These are phyloP conservation scores for Colletotrichum sp. DNA, from an alignment of 2,329 filamentous ascomycete genomes.

Conservation along the genomic window DNA sequence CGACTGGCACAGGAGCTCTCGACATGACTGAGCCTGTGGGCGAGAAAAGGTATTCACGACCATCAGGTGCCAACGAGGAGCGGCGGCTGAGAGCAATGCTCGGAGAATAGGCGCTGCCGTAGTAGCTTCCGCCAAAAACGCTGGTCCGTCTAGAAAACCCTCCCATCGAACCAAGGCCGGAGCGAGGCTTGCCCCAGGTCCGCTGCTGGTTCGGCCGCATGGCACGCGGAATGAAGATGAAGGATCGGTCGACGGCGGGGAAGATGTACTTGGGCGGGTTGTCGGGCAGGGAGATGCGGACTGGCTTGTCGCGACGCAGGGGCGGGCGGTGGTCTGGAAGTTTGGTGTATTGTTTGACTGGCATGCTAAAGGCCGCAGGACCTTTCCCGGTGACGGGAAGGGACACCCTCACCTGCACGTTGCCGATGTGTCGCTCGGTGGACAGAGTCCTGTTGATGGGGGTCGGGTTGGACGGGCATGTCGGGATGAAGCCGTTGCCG, in stretches of 20 bases:
- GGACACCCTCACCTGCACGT: conserved; percentile 82
- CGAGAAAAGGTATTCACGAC: conserved; percentile 78
- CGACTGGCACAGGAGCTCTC: conserved; percentile 65
- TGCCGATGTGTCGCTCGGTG: conserved; percentile 82
- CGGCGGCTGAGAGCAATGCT: conserved; percentile 88
- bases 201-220: conserved; percentile 91
- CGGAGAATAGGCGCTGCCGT: conserved; percentile 80
- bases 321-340: conserved; percentile 94
- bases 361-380: conserved; percentile 75
- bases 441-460: conserved; percentile 81
- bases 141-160: conserved; percentile 82
- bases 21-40: conserved; percentile 81
- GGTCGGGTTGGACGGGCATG: conserved; percentile 61
- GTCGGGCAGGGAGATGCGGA: conserved; percentile 87
- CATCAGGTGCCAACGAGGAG: conserved; percentile 74
- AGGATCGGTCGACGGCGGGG: conserved; percentile 87
- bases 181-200: conserved; percentile 75
- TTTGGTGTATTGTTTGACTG: conserved; percentile 90
- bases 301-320: conserved; percentile 92
- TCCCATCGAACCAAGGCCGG: conserved; percentile 71
- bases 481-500: conserved; percentile 59
- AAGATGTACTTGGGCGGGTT: conserved; percentile 87
- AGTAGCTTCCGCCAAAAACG: conserved; percentile 72
- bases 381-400: conserved; percentile 74
- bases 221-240: conserved; percentile 96